Evolutionary conservation across 2,329 filamentous ascomycete genomes (phyloP), one percentile per base, ranked within the genome.

Genomic region (Botrytis sinoallii): DNA sequence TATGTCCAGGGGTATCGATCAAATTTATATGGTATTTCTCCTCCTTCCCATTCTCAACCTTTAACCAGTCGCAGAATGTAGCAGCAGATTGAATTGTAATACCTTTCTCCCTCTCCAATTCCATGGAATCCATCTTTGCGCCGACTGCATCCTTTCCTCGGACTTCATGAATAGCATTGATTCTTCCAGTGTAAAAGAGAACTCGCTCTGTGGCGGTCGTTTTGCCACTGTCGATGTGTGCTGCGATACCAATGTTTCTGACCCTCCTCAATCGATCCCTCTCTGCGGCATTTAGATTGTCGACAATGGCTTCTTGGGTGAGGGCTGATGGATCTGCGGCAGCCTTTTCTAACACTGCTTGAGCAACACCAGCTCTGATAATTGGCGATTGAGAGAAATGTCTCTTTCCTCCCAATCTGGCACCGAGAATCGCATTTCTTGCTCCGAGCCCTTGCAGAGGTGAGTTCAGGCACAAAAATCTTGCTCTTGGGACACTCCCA

Each of bases 41-140:
- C 70, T 98, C 94, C 81, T 93, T 89, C 77, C 92, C 93, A 77
- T 95, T 85, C 79, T 93, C 91, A 83, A 89, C 91, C 86, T 97
- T 98, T 77, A 92, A 85, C 96, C 96, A 99, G 84, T 99, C 95
- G 83, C 94, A 97, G 83, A 97, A 99, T 0, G 96, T 99, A 38
- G 96, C 96, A 18, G 96, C 96, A 78, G 95, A 98, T 84, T 99
- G 95, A 81, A 99, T 99, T 74, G 96, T 99, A 83, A 99, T 99
- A 80, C 96, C 96, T 86, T 98, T 97, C 83, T 98, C 96, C 84
- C 96, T 89, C 85, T 99, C 96, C 78, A 99, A 87, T 79, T 99
- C 96, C 96, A 99, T 99, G 40, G 95, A 98, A 86, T 99, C 96
- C 96, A 99, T 99, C 86, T 99, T 99, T 75, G 96, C 96, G 77